These are phyloP conservation scores for Trichoderma virens DNA, from an alignment of 495 filamentous ascomycete genomes.

Conservation along the genomic window DNA sequence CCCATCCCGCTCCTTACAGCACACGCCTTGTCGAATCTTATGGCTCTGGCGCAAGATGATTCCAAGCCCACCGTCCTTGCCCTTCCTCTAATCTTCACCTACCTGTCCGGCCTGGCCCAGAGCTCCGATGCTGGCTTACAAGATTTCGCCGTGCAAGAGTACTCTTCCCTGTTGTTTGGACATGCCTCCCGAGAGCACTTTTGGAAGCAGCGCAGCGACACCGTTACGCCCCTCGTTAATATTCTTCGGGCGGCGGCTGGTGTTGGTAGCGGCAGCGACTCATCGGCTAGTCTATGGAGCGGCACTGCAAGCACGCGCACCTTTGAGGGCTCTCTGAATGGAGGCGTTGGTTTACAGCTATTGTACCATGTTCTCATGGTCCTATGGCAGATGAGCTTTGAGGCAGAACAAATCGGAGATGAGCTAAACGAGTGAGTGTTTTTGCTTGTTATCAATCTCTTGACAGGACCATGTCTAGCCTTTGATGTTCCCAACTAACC, in stretches of 20 bases:
- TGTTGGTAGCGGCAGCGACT: constrained; percentile 54
- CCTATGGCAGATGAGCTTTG: constrained; percentile 94
- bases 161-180: constrained; percentile 77
- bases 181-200: constrained; percentile 70
- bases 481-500: constrained; percentile 19
- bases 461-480: background rate
- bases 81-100: constrained; percentile 76
- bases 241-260: constrained; percentile 77
- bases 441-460: background rate
- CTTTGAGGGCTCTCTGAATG: constrained; percentile 58
- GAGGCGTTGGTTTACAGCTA: constrained; percentile 84
- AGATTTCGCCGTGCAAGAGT: constrained; percentile 89
- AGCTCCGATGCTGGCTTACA: constrained; percentile 74
- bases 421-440: constrained; percentile 71
- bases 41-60: constrained; percentile 60
- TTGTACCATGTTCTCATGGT: constrained; percentile 90
- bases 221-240: constrained; percentile 70
- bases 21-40: constrained; percentile 72
- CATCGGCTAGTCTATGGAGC: constrained; percentile 58
- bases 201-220: constrained; percentile 81
- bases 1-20: constrained; percentile 84
- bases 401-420: constrained; percentile 73
- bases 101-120: constrained; percentile 74
- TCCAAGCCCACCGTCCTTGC: constrained; percentile 53
- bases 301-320: constrained; percentile 48